Base-by-base conservation (phyloP, 2,329 filamentous ascomycete species). In the Cephalotrichum gorgonifer region DNA sequence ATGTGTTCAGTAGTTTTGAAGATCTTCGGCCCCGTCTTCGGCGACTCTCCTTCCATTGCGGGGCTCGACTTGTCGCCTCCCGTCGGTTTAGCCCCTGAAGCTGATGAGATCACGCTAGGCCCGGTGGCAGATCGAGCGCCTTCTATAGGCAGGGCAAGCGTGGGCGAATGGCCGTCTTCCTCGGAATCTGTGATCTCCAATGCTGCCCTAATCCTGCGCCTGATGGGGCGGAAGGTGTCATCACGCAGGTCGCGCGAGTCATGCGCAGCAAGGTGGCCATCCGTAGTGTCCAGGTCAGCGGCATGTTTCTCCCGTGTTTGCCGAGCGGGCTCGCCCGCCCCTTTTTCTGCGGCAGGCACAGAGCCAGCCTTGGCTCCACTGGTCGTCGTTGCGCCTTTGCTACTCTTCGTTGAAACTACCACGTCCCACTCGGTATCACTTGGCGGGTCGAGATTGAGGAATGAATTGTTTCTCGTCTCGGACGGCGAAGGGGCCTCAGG, bases 361-460 rank as follows among this genome's bases (percentile, higher is more conserved):
- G 9, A 20, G 22, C 35, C 35, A 9, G 15, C 31, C 20, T 43
- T 33, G 11, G 23, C 23, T 23, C 45, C 31, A 6, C 26, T 15
- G 11, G 44, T 26, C 14, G 26, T 35, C 9, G 31, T 22, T 11
- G 45, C 12, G 17, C 11, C 9, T 20, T n/a, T 39, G n/a, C 17
- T 9, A 22, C 22, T 20, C 35, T 20, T 39, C 3, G 35, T 22
- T 11, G 35, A 20, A 4, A 6, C 22, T 3, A 20, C 38, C 41
- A 30, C 30, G 47, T 65, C 67, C 14, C 63, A 62, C 12, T 76
- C 74, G 52, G 67, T 67, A 43, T 77, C 74, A 53, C 74, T 77
- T 22, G 54, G 61, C 15, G 61, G 62, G 50, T 75, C 72, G 43
- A 76, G 69, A 49, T 73, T 67, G 41, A 77, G 62, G 60, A 77